Base-by-base conservation (phyloP, 1,284 basidiomycete species). In the Irpex rosettiformis region DNA sequence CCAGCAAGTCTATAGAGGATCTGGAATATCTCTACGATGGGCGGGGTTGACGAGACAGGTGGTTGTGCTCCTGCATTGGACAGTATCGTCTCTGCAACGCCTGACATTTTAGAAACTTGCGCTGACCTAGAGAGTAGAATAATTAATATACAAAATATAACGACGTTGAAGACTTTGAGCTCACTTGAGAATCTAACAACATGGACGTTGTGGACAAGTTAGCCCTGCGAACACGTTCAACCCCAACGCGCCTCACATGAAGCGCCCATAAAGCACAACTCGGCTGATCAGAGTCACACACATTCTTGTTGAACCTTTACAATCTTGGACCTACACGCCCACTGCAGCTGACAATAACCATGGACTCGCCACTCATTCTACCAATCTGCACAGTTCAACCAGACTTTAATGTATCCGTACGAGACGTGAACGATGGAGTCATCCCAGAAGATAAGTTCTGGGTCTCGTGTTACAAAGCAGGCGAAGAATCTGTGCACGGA, bases 401-500 rank as follows among this genome's bases (percentile, higher is more conserved):
- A 13, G 82, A 84, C 33, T 84, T 86, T 60, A 69, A 76, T 2
- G 71, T 74, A 33, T 82, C 89, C 2, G 72, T 89, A 22, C 71
- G 77, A 18, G 89, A 92, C 62, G 80, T 91, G 1, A 67, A 77
- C 29, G 74, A 79, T 21, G 85, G 82, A 5, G 56, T 79, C 3
- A 72, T 88, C 3, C 79, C 83, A 0, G 73, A 70, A 2, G 89
- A 91, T 60, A 78, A 78, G 49, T 80, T 86, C 65, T 92, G 89
- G 89, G 71, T 91, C 2, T 90, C 88, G 0, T 85, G 83, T 70
- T 91, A 91, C 73, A 81, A 80, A 47, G 58, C 67, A 0, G 76
- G 72, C 13, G 75, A 79, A 61, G 72, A 75, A 13, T 84, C 85
- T 2, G 76, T 88, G 1, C 88, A 91, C 63, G 80, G 82, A 7